Percentiles rank a stretch among this genome's conserved stretches.
Evolutionary conservation across 2,329 filamentous ascomycete genomes (phyloP).

Genomic region (Coniochaeta pulveracea): DNA sequence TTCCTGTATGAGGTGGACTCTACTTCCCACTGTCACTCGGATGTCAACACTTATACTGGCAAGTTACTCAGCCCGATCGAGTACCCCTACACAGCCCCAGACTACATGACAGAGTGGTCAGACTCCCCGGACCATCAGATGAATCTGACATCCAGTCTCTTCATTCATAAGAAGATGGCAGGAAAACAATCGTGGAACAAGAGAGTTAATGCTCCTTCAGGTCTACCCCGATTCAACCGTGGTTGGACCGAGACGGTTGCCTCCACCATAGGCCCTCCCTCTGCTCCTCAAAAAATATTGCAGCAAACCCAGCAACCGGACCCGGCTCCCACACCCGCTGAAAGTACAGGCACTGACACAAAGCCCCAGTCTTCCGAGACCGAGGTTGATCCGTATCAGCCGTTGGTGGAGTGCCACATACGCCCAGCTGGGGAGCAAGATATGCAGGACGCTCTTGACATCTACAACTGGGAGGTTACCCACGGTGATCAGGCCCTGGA

Average conservation of each 20-base stretch:
- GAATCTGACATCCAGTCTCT: background rate
- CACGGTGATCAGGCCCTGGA: slow-evolving; percentile 20
- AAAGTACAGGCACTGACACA: no score
- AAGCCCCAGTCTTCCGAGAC: no score
- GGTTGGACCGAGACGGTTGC: no score
- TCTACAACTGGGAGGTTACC: slow-evolving; percentile 32
- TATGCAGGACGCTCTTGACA: slow-evolving; percentile 24
- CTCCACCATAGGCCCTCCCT: no score
- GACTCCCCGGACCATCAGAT: background rate
- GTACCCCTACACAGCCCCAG: slow-evolving; percentile 1
- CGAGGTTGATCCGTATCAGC: no score
- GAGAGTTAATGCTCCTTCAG: no score
- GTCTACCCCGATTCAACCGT: no score
- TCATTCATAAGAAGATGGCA: background rate
- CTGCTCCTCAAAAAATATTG: no score
- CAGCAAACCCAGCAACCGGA: no score
- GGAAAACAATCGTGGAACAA: no score
- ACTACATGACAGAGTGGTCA: slow-evolving; percentile 1
- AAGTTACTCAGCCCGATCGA: background rate
- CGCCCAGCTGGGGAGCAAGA: slow-evolving; percentile 28
- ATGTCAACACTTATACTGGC: slow-evolving; percentile 1
- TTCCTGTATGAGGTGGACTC: slow-evolving; percentile 1
- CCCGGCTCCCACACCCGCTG: no score
- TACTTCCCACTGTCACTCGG: background rate
- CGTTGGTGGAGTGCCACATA: slow-evolving; percentile 24